Percentiles rank a stretch among this genome's conserved stretches.
These are phyloP conservation scores for Sporothrix inflata DNA, from an alignment of 2,329 filamentous ascomycete species.

Conservation along the genomic window DNA sequence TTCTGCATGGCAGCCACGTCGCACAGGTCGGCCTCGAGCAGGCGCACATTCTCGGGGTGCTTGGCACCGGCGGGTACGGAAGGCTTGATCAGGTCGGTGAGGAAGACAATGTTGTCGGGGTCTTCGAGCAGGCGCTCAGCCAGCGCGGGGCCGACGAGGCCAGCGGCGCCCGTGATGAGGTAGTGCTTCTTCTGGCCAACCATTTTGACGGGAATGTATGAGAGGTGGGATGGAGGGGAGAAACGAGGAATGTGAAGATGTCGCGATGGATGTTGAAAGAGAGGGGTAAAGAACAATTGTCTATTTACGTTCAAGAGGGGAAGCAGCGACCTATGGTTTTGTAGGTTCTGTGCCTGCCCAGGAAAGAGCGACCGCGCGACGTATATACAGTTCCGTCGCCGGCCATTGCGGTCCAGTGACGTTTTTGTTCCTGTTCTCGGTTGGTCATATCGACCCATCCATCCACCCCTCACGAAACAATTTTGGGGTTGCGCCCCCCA, in stretches of 20 bases:
- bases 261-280: background rate
- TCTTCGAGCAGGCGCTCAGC: slow-evolving; percentile 47
- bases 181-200: slow-evolving; percentile 35
- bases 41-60: slow-evolving; percentile 54
- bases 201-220: background rate
- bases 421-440: background rate
- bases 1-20: slow-evolving; percentile 40
- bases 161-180: slow-evolving; percentile 44
- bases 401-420: slow-evolving; percentile 12
- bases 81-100: slow-evolving; percentile 60
- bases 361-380: slow-evolving; percentile 5
- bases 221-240: background rate
- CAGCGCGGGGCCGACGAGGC: slow-evolving; percentile 44
- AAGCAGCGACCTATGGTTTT: background rate
- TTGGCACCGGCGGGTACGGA: slow-evolving; percentile 52
- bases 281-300: background rate
- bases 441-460: background rate
- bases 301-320: background rate
- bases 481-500: slow-evolving; percentile 3
- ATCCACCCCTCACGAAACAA: slow-evolving; percentile 15
- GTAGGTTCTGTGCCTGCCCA: background rate
- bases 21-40: slow-evolving; percentile 55
- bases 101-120: slow-evolving; percentile 44
- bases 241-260: background rate
- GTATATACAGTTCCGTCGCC: slow-evolving; percentile 16